These are phyloP conservation scores for Saccharum officinarum DNA, from an alignment of 176 grass and related monocot species.

Conservation along the genomic window DNA sequence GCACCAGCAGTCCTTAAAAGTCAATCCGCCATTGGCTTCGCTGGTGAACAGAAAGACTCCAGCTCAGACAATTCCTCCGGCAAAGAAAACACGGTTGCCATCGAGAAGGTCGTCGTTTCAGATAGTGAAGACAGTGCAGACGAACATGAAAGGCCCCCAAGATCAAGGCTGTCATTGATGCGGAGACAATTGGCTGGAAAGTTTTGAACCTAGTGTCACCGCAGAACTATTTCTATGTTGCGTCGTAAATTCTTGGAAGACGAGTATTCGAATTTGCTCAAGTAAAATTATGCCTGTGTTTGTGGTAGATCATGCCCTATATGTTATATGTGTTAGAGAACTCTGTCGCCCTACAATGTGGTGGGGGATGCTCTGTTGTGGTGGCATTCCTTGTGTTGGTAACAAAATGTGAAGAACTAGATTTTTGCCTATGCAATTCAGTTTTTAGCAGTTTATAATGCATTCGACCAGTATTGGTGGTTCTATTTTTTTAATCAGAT, in stretches of 20 bases:
- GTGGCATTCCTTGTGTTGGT: background rate
- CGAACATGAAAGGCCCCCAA: constrained; percentile 50
- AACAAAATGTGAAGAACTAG: background rate
- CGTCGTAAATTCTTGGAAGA: background rate
- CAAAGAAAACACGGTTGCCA: background rate
- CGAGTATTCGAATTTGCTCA: background rate
- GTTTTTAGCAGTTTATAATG: background rate
- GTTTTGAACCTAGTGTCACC: constrained; percentile 16
- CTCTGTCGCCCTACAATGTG: background rate
- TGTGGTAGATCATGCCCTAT: background rate
- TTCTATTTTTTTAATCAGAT: background rate
- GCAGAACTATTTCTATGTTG: background rate
- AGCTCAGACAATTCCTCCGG: constrained; percentile 14
- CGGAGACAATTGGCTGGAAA: constrained; percentile 37
- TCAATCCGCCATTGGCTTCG: background rate
- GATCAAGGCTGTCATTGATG: constrained; percentile 61
- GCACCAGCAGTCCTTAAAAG: constrained; percentile 8
- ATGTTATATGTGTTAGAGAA: constrained; percentile 2
- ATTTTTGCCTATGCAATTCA: background rate
- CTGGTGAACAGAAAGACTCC: constrained; percentile 29
- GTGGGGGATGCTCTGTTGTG: background rate
- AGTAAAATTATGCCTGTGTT: constrained; percentile 17
- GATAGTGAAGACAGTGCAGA: constrained; percentile 89
- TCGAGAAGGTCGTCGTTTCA: constrained; percentile 53
- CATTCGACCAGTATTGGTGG: background rate